Conservation (phyloP, 805 yeast genomes). For the Pichia kluyveri region DNA sequence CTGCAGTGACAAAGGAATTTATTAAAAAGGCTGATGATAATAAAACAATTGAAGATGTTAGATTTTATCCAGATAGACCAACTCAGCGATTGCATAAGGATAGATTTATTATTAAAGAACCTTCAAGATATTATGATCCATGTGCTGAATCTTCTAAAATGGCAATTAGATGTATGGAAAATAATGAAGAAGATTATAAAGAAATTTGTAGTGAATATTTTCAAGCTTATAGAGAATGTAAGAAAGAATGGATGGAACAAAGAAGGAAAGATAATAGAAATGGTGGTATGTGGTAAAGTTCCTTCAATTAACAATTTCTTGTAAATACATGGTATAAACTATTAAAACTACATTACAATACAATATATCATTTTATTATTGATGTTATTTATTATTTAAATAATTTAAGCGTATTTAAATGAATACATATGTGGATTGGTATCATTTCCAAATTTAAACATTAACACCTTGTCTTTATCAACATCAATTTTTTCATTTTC, state of each 20-base stretch:
- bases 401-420: constrained; percentile 12
- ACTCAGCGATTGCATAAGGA: constrained; percentile 58
- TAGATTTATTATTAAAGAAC: constrained; percentile 63
- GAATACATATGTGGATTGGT: constrained; percentile 14
- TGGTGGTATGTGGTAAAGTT: constrained; percentile 25
- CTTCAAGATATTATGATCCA: constrained; percentile 85
- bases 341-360: too few species aligned
- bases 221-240: constrained; percentile 89
- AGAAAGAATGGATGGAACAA: constrained; percentile 54
- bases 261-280: constrained; percentile 19
- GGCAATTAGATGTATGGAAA: constrained; percentile 75
- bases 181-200: constrained; percentile 62
- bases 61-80: constrained; percentile 85
- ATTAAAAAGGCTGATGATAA: constrained; percentile 35
- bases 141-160: constrained; percentile 85
- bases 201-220: constrained; percentile 71
- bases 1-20: constrained; percentile 37
- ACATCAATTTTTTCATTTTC: constrained; percentile 17
- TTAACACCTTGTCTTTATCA: constrained; percentile 16
- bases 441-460: constrained; percentile 12
- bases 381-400: too few species aligned
- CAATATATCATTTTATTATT: too few species aligned
- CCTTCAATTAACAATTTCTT: too few species aligned
- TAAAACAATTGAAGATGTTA: constrained; percentile 32
- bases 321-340: too few species aligned